Evolutionary conservation across 1,139 yeast genomes (phyloP), one percentile per base, ranked within the genome.

Genomic region (Blastobotrys malaysiensis): DNA sequence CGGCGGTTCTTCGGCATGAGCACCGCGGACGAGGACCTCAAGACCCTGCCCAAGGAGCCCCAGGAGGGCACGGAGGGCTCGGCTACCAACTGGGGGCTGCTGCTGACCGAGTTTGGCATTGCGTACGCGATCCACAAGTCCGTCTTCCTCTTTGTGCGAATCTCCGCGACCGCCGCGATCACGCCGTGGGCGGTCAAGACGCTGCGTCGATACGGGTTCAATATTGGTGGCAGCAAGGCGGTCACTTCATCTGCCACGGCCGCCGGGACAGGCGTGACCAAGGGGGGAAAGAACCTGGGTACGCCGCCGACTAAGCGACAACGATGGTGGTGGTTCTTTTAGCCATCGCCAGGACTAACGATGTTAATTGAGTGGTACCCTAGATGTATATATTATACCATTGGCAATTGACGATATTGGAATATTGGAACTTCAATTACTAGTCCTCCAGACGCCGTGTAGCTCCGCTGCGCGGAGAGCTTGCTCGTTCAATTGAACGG

Each of bases 41-140:
- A 63, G 43, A 59, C 67, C 1, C 58, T 67, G 62, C 53, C 50
- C 43, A 49, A 26, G 49, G 13, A 14, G 39, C 48, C 47, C 50
- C 53, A 48, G 5, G 50, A 24, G 13, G 50, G 36, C n/a, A 5
- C 53, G 3, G 44, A 21, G 18, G 66, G 61, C 4, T 57, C 58
- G 18, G 60, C 61, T 16, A 60, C 59, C 44, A 65, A 65, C 48
- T 59, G 68, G 63, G 65, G 73, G 14, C 74, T 81, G 3, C 63
- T 86, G 27, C 70, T 81, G 66, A 81, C 90, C 0, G 97, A 93
- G 69, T 82, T 89, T 63, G 84, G 89, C 18, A 79, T 95, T 59
- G 99, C 99, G 0, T 93, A 93, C 69, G 97, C 97, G 4, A 75
- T 93, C 52, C 99, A 93, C 75, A 93, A 95, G 73, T 82, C 95